phyloP scores from a whole-genome alignment of 352 stramenopile genomes.

The Globisporangium perplexum region DNA sequence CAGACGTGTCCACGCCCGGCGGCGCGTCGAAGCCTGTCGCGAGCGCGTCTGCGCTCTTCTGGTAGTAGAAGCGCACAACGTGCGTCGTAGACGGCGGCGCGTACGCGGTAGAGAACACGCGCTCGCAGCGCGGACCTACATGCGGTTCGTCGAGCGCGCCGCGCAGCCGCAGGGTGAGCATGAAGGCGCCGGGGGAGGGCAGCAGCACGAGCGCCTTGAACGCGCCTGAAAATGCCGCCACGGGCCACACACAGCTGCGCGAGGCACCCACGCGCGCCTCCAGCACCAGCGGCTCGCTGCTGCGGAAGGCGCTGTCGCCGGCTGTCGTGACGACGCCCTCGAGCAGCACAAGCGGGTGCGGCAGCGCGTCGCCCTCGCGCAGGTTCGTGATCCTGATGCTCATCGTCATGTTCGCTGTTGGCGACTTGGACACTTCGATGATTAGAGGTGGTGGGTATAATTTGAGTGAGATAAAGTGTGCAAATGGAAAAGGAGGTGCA shows the following conservation, averaged over 20 bases:
- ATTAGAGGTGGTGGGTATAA: too few species aligned
- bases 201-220: constrained; percentile 68
- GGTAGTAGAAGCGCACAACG: constrained; percentile 65
- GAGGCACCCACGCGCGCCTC: constrained; percentile 29
- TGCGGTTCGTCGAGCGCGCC: background rate
- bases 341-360: constrained; percentile 51
- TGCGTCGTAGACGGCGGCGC: constrained; percentile 19
- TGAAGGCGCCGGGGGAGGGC: constrained; percentile 33
- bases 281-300: constrained; percentile 24
- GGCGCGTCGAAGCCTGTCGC: constrained; percentile 47
- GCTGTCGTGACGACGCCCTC: constrained; percentile 28
- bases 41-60: constrained; percentile 37
- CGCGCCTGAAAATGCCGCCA: constrained; percentile 24
- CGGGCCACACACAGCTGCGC: constrained; percentile 36
- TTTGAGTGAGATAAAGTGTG: too few species aligned
- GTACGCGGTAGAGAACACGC: constrained; percentile 35
- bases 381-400: constrained; percentile 79
- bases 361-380: constrained; percentile 64
- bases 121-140: constrained; percentile 1
- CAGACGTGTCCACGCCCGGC: constrained; percentile 40
- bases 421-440: too few species aligned
- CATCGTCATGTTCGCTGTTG: too few species aligned
- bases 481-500: too few species aligned
- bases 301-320: background rate
- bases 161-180: constrained; percentile 20